Evolutionary conservation across 176 grass and related monocot genomes (phyloP).

Genomic region (Canna indica): DNA sequence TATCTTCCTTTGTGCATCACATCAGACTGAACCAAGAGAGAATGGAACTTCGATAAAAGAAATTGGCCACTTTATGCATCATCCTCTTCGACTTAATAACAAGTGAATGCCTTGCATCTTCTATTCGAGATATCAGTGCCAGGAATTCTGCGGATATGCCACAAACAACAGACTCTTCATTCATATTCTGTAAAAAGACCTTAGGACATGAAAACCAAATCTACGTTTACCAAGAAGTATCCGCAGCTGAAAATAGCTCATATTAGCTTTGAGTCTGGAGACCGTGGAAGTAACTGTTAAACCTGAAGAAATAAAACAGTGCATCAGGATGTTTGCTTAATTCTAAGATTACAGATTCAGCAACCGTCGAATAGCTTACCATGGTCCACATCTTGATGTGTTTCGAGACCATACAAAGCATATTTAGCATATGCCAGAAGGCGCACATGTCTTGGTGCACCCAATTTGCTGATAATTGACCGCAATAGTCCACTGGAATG

Average conservation of each 20-base stretch:
- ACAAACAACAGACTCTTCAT: neutral
- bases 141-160: slow-evolving; percentile 33
- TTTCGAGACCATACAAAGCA: slow-evolving; percentile 62
- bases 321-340: neutral
- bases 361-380: slow-evolving; percentile 11
- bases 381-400: slow-evolving; percentile 33
- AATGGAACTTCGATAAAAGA: slow-evolving; percentile 22
- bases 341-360: neutral
- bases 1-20: too few relatives aligned
- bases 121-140: slow-evolving; percentile 29
- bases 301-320: slow-evolving; percentile 23
- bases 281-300: slow-evolving; percentile 24
- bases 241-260: slow-evolving; percentile 51
- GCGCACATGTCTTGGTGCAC: slow-evolving; percentile 49
- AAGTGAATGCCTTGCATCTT: slow-evolving; percentile 25
- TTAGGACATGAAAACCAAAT: neutral
- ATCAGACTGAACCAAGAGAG: too few relatives aligned
- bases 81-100: slow-evolving; percentile 33
- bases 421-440: slow-evolving; percentile 79
- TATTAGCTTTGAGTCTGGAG: slow-evolving; percentile 38
- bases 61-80: slow-evolving; percentile 16
- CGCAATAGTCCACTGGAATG: slow-evolving; percentile 61
- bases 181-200: neutral
- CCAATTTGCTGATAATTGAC: slow-evolving; percentile 71
- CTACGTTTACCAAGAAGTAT: slow-evolving; percentile 50